Evolutionary conservation across 2,329 filamentous ascomycete species (phyloP), one percentile per base, ranked within the genome.

Genomic region (Talaromyces amestolkiae): DNA sequence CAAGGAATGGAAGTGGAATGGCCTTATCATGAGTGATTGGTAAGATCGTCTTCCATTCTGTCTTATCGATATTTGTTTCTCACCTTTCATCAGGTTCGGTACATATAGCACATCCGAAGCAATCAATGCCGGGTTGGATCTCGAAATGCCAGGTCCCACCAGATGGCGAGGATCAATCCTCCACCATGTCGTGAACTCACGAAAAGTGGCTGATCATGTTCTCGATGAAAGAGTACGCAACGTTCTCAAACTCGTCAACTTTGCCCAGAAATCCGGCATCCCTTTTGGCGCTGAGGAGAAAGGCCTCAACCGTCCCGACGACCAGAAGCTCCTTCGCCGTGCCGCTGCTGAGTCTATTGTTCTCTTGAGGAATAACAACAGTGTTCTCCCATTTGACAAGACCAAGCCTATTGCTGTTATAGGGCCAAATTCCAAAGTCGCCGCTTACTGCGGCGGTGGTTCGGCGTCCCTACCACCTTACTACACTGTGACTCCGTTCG

Each of bases 301-400:
- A 58, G 82, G 79, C 0, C 78, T 82, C 8, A 81, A 92, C 71
- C 89, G 85, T 0, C 82, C 84, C 0, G 84, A 90, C 73, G 87
- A 87, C 43, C 84, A 87, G 4, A 84, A 82, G 17, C 79, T 92
- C 54, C 83, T 92, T 24, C 84, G 91, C 19, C 82, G 84, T 63
- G 82, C 90, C 27, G 89, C 88, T 19, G 85, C 87, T 4, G 89
- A 92, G 72, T 87, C 87, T 3, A 87, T 91, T 9, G 89, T 92
- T 1, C 81, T 93, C 13, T 79, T 93, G 58, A 92, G 92, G 78
- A 93, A 93, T 69, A 84, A 91, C 13, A 83, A 84, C 43, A 80
- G 80, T 15, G 74, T 89, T 0, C 80, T 93, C 1, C 91, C 91
- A 0, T 73, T 86, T 61, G 75, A 78, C 45, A 80, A 79, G 56